Evolutionary conservation across 2,329 filamentous ascomycete species (phyloP), one percentile per base, ranked within the genome.

Genomic region (Neofusicoccum laricinum): DNA sequence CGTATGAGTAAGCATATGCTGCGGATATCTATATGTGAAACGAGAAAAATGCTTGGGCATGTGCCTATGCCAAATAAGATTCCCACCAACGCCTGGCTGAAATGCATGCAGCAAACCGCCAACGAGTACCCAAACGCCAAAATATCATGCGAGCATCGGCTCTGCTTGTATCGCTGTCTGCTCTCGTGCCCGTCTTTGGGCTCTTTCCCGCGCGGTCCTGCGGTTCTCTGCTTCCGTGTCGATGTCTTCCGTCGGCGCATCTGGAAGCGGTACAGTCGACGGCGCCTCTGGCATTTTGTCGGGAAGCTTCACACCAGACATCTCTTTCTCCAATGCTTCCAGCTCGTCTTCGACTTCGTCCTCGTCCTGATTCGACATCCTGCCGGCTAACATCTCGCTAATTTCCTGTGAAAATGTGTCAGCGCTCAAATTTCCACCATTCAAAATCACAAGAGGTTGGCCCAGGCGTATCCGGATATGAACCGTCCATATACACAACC

Each of bases 271-370:
- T 19, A 70, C 67, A 12, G 64, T 65, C 4, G 81, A 80, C 17
- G 81, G 80, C 14, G 77, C 75, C 64, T 78, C 72, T 21, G 79
- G 79, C 48, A 82, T 68, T 53, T 69, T 68, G 30, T 78, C 72
- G n/a, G 80, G 79, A 40, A 82, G 68, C 58, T 70, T 69, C 21
- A 72, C 70, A 38, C 77, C 78, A 45, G 75, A 76, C 61, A 87
- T 76, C 72, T 93, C 88, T 45, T 82, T 82, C 76, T 93, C 90
- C 68, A 99, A 83, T 1, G 88, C 89, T 63, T 91, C 92, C 61
- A 99, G 82, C 79, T 99, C 95, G 73, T 97, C 93, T 75, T 99
- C 95, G 38, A 99, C 95, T 73, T 97, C 95, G 73, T 98, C 94
- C 77, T 99, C 95, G 77, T 99, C 95, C 72, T 96, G 90, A 73